These are phyloP conservation scores for Symbiodinium natans DNA, from an alignment of 73 alveolate genomes.

Conservation along the genomic window DNA sequence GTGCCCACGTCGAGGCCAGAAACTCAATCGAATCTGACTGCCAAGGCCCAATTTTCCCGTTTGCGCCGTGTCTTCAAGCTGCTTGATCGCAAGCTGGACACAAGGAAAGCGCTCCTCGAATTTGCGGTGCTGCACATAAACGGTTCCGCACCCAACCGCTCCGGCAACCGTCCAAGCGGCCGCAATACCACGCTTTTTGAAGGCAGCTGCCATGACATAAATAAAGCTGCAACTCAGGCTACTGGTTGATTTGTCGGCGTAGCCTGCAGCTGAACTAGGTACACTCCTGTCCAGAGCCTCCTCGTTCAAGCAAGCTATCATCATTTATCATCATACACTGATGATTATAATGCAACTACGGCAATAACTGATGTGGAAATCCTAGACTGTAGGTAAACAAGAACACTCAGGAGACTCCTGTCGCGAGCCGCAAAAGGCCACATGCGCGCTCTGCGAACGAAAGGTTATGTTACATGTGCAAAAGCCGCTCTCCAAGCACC, in stretches of 20 bases:
- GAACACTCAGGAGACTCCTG: no score
- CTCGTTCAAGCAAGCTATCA: no score
- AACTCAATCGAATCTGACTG: neutral
- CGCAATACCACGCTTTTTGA: slow-evolving; percentile 22
- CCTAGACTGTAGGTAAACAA: no score
- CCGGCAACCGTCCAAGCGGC: slow-evolving; percentile 74
- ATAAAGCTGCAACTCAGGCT: neutral
- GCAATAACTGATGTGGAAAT: no score
- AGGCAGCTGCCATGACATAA: neutral
- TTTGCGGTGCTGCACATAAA: neutral
- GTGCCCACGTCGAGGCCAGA: slow-evolving; percentile 67
- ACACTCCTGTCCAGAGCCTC: no score
- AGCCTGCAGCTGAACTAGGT: no score
- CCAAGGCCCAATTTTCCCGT: neutral
- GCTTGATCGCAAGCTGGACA: slow-evolving; percentile 52
- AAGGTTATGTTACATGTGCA: neutral
- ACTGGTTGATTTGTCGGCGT: no score
- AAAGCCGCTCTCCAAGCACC: neutral
- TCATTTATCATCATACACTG: no score
- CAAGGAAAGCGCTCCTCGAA: slow-evolving; percentile 36
- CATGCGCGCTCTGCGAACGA: no score
- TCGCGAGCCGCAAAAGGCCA: no score
- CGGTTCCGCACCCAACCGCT: slow-evolving; percentile 24
- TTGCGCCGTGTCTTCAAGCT: neutral
- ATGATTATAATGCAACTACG: no score